Evolutionary conservation across 1,284 basidiomycete species (phyloP).

Genomic region (Quambalaria eucalypti): DNA sequence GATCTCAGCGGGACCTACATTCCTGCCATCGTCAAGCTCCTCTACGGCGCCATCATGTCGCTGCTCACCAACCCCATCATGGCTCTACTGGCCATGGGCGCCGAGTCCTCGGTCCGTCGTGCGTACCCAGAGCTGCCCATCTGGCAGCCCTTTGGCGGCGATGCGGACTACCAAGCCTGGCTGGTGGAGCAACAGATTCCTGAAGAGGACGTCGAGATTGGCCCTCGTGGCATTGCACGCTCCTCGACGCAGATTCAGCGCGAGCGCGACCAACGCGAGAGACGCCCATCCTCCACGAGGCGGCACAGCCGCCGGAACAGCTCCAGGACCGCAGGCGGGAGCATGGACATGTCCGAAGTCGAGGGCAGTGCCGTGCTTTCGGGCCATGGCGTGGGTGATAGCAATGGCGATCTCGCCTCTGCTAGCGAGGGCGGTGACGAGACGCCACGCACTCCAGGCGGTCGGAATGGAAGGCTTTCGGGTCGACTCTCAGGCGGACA

Average conservation of each 20-base stretch:
- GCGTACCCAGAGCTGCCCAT: not conserved
- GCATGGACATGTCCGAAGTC: no score
- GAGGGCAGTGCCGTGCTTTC: no score
- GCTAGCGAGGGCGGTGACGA: no score
- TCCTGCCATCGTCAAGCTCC: constrained; percentile 43
- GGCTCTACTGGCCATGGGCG: constrained; percentile 40
- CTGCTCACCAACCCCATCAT: constrained; percentile 42
- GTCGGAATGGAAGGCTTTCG: no score
- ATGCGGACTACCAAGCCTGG: constrained; percentile 1
- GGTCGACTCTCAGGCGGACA: no score
- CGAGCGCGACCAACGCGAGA: not conserved
- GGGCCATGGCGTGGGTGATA: not conserved
- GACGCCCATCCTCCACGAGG: not conserved
- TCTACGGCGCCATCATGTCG: constrained; percentile 37
- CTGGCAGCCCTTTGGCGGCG: constrained; percentile 2
- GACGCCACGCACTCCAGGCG: no score
- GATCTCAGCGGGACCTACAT: constrained; percentile 43
- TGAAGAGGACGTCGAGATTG: constrained; percentile 2
- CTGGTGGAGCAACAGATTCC: constrained; percentile 1
- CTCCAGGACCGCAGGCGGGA: not conserved
- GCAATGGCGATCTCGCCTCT: no score
- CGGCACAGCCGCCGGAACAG: no score
- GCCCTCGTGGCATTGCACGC: constrained; percentile 1
- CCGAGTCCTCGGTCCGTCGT: constrained; percentile 15
- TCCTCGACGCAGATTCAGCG: not conserved